Base-by-base conservation (phyloP, 345 rosid genomes). In the Geranium brycei region DNA sequence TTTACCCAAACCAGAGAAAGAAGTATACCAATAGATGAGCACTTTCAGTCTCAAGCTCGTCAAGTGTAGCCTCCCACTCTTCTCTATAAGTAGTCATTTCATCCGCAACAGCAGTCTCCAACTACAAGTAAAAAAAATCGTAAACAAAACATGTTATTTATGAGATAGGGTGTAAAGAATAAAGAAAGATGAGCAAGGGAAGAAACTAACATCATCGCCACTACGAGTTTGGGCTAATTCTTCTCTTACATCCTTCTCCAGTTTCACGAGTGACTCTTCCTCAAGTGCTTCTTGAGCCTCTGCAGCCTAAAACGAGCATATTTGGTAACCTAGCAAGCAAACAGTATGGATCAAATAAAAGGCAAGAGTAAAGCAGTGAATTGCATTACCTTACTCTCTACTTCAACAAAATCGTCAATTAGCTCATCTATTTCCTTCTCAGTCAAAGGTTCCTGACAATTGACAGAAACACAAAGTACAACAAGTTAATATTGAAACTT, bases 281-380 rank as follows among this genome's bases (percentile, higher is more conserved):
- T 95, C 99, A 61, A 95, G 93, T 64, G 97, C 83, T 83, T 91
- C 97, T 79, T 95, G 97, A 73, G 96, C 99, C 80, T 91, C 96
- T 70, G 97, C 93, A 75, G 96, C 95, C 97, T 95, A 80, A 75
- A 72, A 77, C 59, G 70, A 79, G 79, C 60, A 77, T 72, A 64
- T 84, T 80, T 68, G 64, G 66, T 6, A 61, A 59, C 60, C 69
- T 61, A 62, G 58, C 62, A 53, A 66, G 76, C 65, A 80, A 5
- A 57, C 32, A 47, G 11, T 4, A 14, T 3, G 17, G 13, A 60
- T 19, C 19, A 70, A 38, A 60, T 23, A 51, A 57, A 76, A 60
- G 31, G 23, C 31, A 67, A 63, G 64, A 5, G 57, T 47, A 57
- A 65, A 60, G 15, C 40, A 69, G 63, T 69, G 68, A 53, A 69